A percentile compares a stretch with the other conserved stretches of the same genome.
phyloP scores from a whole-genome alignment of 345 rosid genomes.

The Draba incana region DNA sequence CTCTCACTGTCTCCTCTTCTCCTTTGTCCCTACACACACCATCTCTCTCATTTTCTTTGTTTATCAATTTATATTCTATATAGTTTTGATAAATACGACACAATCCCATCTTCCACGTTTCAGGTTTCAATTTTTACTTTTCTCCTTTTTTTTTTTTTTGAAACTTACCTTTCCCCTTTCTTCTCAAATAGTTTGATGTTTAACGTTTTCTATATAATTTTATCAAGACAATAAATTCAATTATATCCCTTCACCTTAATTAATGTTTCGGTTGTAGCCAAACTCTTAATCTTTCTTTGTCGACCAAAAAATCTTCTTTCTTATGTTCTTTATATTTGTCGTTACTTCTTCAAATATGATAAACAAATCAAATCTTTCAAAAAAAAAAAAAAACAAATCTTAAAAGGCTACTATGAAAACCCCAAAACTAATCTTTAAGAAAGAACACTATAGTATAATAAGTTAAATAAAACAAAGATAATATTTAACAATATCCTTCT shows the following conservation, averaged over 20 bases:
- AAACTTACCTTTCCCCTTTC: constrained; percentile 15
- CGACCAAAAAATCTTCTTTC: constrained; percentile 18
- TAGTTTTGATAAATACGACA: constrained; percentile 17
- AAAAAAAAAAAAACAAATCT: background rate
- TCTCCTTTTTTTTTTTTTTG: background rate
- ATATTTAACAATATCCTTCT: background rate
- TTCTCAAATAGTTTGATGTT: constrained; percentile 14
- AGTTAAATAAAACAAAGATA: background rate
- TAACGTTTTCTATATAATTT: constrained; percentile 12
- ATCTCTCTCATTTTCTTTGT: constrained; percentile 24
- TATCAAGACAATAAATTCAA: constrained; percentile 13
- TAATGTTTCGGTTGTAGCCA: constrained; percentile 28
- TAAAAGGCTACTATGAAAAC: background rate
- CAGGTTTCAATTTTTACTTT: constrained; percentile 20
- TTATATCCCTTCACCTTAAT: background rate
- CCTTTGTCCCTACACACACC: constrained; percentile 37
- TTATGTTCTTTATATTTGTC: background rate
- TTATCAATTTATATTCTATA: constrained; percentile 8
- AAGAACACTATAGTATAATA: background rate
- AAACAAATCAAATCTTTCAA: background rate
- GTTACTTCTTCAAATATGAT: background rate
- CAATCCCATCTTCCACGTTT: constrained; percentile 21
- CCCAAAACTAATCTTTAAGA: background rate
- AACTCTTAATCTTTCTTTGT: constrained; percentile 23
- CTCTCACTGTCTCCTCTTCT: constrained; percentile 30